Evolutionary conservation across 106 monocot species (phyloP), one percentile per base, ranked within the genome.

Genomic region (Dendrobium officinale): DNA sequence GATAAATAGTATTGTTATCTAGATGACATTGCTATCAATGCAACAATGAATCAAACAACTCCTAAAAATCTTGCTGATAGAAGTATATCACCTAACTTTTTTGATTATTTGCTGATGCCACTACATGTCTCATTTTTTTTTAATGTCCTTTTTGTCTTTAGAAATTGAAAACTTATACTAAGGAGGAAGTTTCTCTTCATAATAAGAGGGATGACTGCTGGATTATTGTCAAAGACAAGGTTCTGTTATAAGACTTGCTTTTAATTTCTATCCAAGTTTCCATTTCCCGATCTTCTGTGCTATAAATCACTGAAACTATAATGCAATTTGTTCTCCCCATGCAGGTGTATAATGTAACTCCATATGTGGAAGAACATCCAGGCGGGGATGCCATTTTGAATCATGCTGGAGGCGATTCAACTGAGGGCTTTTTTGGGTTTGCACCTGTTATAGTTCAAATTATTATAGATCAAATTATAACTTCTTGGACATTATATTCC

Each of bases 301-400:
- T 70, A 37, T 70, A 37, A 70, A 27, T 18, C 3, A 1, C 18
- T 56, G 78, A 55, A 33, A 5, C 18, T 33, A 61, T 78, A 24
- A 41, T 41, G 58, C 29, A 59, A 16, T 31, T 5, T 55, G 16
- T 59, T 48, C 27, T 77, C 3, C 76, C 16, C 47, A 47, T 79
- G 37, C 77, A 98, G 99, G 93, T 99, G 9, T 99, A 95, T 87
- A 88, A 99, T 83, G 99, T 99, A 42, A 95, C 95, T 45, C 83
- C 99, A 31, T 99, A 99, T 82, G 95, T 99, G 70, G 94, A 94
- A 58, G 99, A 99, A 78, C 99, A 99, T 87, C 99, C 99, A 59
- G 99, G 95, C 22, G 95, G 88, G 67, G 98, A 99, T 90, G 85
- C 98, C 51, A 99, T 99, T 79, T 43, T 99, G 80, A 93, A 88